Base-by-base conservation (phyloP, 2,329 filamentous ascomycete species). In the Fusarium floridanum region DNA sequence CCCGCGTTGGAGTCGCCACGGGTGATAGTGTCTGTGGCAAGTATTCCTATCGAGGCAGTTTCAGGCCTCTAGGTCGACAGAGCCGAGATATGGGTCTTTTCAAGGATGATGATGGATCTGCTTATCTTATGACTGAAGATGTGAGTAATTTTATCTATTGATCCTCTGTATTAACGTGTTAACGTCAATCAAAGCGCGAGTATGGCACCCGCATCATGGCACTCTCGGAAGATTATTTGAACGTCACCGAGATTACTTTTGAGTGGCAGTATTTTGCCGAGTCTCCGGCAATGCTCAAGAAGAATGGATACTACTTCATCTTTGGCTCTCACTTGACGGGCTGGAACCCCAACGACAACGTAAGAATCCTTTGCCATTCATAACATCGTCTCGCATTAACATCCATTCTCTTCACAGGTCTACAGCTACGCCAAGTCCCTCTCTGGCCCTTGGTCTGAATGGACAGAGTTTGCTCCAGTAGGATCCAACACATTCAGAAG, bases 311-410 rank as follows among this genome's bases (percentile, higher is more conserved):
- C 0, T 93, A 92, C 80, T 93, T 89, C 81, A 89, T 93, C 82
- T 92, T 93, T 77, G 91, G 88, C 3, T 91, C 88, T 0, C 84
- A 87, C 50, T 78, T 89, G 14, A 89, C 86, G 0, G 88, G 88
- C 4, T 91, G 88, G 89, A 83, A 88, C 67, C 83, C 91, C 11
- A 92, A 92, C 72, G 91, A 93, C 78, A 93, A 93, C 76, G 85
- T 88, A 66, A 74, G 32, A 34, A 34, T 34, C 1, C 11, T 12
- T 34, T 34, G 2, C 10, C 32, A 37, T 8, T 8, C 7, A 16
- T 17, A 17, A 4, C 6, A 37, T 37, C 6, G 36, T 17, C 36
- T 3, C 4, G 6, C 16, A 37, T 14, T 68, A 12, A 65, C 22
- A 61, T 39, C 24, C 20, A 36, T 1, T 1, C 3, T 1, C 34